phyloP scores from a whole-genome alignment of 148 eudicot species.

The Camellia japonica region DNA sequence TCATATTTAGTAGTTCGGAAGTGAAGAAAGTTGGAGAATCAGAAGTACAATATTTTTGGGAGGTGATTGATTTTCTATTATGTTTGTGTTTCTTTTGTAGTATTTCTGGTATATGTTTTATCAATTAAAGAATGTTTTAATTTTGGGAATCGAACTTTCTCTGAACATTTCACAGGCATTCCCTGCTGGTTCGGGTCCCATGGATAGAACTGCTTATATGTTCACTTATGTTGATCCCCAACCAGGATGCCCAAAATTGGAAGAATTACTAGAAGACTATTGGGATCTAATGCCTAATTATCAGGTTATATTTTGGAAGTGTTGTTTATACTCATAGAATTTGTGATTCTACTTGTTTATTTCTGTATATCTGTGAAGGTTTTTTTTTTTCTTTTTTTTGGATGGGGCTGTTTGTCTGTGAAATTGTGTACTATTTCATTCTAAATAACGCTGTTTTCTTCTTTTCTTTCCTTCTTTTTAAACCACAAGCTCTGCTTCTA shows the following conservation, averaged over 20 bases:
- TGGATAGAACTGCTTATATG: constrained; percentile 92
- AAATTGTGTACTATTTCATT: background rate
- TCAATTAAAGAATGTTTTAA: background rate
- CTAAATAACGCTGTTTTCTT: background rate
- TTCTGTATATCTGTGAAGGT: background rate
- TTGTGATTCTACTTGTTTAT: constrained; percentile 10
- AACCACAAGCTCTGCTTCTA: constrained; percentile 6
- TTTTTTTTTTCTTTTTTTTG: too few relatives aligned
- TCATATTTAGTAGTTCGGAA: constrained; percentile 71
- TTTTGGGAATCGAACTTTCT: constrained; percentile 8
- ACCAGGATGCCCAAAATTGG: constrained; percentile 75
- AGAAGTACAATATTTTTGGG: constrained; percentile 87
- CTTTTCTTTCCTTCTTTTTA: background rate
- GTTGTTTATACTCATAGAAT: background rate
- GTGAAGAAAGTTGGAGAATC: constrained; percentile 66
- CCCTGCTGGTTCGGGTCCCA: constrained; percentile 95
- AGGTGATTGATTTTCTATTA: constrained; percentile 46
- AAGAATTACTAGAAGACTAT: constrained; percentile 85
- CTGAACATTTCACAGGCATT: constrained; percentile 62
- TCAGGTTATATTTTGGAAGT: constrained; percentile 55
- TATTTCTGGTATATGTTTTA: background rate
- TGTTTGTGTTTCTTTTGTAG: background rate
- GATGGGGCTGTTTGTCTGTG: background rate
- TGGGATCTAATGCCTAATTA: constrained; percentile 95
- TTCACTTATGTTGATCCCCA: constrained; percentile 92